Evolutionary conservation across 306 rosid genomes (phyloP), one percentile per base, ranked within the genome.

Genomic region (Alnus rubra): DNA sequence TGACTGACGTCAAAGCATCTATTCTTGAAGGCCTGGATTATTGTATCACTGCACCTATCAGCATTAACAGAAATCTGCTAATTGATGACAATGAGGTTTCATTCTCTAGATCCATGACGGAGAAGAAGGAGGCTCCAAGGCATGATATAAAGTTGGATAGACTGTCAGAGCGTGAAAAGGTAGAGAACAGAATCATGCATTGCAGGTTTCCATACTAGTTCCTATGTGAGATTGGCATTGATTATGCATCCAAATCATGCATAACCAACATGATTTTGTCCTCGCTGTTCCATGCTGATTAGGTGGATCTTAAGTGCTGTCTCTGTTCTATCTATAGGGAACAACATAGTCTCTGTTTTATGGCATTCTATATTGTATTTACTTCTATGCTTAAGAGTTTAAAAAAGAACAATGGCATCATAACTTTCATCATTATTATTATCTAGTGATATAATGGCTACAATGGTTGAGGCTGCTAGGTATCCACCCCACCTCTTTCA

Each of bases 161-260:
- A 79, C 83, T 93, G 63, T 91, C 92, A 13, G 97, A 93, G 71
- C 83, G 81, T 60, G 90, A 89, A 78, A 89, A 88, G 99, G 99
- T 95, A 83, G 76, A 67, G 63, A 51, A 48, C 45, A 49, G 71
- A 60, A 79, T 78, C 37, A 16, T 39, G 78, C 39, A 31, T 33
- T 70, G 37, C 56, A 74, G 50, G 51, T 76, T 76, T 48, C 65
- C 58, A 39, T 68, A 11, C 71, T 69, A 35, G 28, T 81, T 50
- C 71, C 74, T 39, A 16, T 5, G 42, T 67, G 72, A 67, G 28
- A 16, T 42, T 67, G 51, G 69, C 72, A 67, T 67, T 67, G 51
- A 14, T 35, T 64, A 33, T 15, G 14, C 12, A 15, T 37, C 9
- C 9, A 16, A 64, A 42, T 9, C 31, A 67, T 64, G 47, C 30